Conservation (phyloP, 2,329 filamentous ascomycete genomes). For the Mollisia scopiformis region DNA sequence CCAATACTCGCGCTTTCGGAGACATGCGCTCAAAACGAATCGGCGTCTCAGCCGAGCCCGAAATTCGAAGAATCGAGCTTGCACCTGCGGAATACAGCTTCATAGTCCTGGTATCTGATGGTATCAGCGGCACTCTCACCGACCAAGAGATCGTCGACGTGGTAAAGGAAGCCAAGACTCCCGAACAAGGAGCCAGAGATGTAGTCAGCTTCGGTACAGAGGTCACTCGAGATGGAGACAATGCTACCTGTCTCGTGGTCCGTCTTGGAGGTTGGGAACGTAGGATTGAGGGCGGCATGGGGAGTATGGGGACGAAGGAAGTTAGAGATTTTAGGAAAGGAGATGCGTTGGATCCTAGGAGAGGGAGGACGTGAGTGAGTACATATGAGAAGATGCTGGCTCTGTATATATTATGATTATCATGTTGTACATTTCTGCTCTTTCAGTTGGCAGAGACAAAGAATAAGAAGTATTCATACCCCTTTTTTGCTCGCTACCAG, state of each 20-base stretch:
- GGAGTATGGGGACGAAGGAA: constrained; percentile 90
- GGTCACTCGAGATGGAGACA: constrained; percentile 64
- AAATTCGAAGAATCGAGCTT: constrained; percentile 79
- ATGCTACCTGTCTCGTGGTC: constrained; percentile 70
- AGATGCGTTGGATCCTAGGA: constrained; percentile 81
- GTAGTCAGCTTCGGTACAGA: constrained; percentile 90
- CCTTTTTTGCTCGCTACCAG: neutral
- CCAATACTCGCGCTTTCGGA: constrained; percentile 92
- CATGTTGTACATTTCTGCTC: neutral
- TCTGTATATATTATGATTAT: constrained; percentile 7
- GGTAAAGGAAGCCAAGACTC: constrained; percentile 89
- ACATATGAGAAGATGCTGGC: neutral
- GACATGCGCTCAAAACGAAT: constrained; percentile 91
- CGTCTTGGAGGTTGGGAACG: constrained; percentile 71
- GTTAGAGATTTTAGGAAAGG: constrained; percentile 79
- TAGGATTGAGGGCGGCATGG: constrained; percentile 81
- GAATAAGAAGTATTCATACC: neutral
- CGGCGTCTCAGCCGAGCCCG: constrained; percentile 91
- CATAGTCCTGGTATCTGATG: constrained; percentile 85
- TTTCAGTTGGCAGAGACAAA: neutral
- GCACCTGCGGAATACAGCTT: constrained; percentile 86
- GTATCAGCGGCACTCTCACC: constrained; percentile 80
- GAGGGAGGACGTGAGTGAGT: constrained; percentile 46
- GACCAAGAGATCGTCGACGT: constrained; percentile 98
- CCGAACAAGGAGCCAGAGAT: constrained; percentile 78